Conservation (phyloP, 1,284 basidiomycete species). For the Kalmanozyma brasiliensis region DNA sequence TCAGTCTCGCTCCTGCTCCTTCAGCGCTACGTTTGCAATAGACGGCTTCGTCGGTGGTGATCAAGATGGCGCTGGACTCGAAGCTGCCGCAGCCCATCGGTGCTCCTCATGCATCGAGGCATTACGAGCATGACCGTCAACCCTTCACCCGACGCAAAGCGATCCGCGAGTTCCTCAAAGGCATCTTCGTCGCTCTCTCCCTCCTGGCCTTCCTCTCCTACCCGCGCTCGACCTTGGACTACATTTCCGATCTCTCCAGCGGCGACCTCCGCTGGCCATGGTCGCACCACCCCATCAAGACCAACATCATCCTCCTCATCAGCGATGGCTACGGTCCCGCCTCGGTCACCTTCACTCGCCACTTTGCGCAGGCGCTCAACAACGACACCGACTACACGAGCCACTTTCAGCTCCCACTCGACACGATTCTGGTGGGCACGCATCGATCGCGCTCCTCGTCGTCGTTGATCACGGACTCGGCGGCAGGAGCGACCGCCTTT, state of each 20-base stretch:
- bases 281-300: conserved; percentile 37
- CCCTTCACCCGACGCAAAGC: neutral
- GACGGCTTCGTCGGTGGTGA: too few relatives aligned
- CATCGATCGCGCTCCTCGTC: conserved; percentile 65
- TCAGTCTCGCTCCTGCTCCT: too few relatives aligned
- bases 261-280: conserved; percentile 40
- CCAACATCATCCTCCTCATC: conserved; percentile 69
- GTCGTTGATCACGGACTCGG: conserved; percentile 68
- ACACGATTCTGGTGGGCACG: conserved; percentile 66
- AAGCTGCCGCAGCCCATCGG: conserved; percentile 19
- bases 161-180: conserved; percentile 11
- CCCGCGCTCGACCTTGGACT: conserved; percentile 4
- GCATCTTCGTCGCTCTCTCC: conserved; percentile 7
- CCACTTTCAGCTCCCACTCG: conserved; percentile 58
- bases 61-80: conserved; percentile 14
- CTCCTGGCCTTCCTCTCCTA: conserved; percentile 5
- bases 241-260: conserved; percentile 11
- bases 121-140: neutral
- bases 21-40: too few relatives aligned
- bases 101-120: neutral
- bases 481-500: conserved; percentile 69
- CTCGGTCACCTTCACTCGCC: conserved; percentile 64
- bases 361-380: conserved; percentile 60
- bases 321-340: conserved; percentile 68
- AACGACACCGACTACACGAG: conserved; percentile 40